These are phyloP conservation scores for Cladophialophora carrionii DNA, from an alignment of 2,329 filamentous ascomycete genomes.

Conservation along the genomic window DNA sequence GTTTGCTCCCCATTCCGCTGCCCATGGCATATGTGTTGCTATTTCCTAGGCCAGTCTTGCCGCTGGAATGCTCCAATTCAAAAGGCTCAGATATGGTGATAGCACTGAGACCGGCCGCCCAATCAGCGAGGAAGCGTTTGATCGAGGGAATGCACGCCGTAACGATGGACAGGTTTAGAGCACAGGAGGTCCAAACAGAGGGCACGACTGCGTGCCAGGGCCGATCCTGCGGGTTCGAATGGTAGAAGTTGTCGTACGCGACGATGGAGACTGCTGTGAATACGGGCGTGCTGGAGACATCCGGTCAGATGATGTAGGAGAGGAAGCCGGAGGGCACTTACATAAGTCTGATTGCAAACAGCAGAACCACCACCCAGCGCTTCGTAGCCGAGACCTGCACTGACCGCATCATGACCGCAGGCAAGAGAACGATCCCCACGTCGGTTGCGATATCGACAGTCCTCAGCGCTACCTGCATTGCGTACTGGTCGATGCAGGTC, in stretches of 20 bases:
- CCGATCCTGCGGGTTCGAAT: conserved; percentile 32
- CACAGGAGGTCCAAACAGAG: conserved; percentile 36
- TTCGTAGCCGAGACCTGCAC: conserved; percentile 34
- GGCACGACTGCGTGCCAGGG: conserved; percentile 36
- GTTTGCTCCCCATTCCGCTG: conserved; percentile 21
- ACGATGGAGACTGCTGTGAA: conserved; percentile 32
- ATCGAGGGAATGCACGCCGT: conserved; percentile 39
- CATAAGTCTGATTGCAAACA: conserved; percentile 38
- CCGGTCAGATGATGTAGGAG: neutral
- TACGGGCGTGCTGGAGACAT: conserved; percentile 20
- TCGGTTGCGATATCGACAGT: conserved; percentile 37
- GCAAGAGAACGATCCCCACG: conserved; percentile 34
- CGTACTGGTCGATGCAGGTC: conserved; percentile 37
- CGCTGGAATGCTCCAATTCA: conserved; percentile 15
- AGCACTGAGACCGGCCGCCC: conserved; percentile 38
- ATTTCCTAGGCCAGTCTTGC: conserved; percentile 14
- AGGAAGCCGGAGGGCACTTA: conserved; percentile 23
- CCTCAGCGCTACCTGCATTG: conserved; percentile 35
- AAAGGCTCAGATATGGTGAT: conserved; percentile 35
- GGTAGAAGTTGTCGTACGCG: conserved; percentile 30
- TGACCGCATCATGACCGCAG: conserved; percentile 37
- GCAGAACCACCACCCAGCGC: conserved; percentile 33
- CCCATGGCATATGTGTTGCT: conserved; percentile 7
- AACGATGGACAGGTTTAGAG: conserved; percentile 38
- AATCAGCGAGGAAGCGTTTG: conserved; percentile 38